Base-by-base conservation (phyloP, 768 basidiomycete genomes). In the Sistotremastrum niveocremeum region DNA sequence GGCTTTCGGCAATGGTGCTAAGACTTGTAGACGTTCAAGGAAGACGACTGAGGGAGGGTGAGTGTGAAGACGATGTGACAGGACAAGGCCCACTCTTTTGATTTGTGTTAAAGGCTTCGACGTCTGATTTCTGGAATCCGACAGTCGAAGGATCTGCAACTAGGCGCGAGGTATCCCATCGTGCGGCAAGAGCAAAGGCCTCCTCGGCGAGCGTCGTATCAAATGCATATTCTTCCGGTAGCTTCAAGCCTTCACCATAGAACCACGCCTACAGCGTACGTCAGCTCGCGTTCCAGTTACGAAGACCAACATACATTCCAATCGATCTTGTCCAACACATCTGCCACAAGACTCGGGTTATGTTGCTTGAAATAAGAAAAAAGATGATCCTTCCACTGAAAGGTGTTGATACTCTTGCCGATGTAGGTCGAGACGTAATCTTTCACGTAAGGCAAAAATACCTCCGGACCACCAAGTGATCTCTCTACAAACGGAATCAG, bases 371-470 rank as follows among this genome's bases (percentile, higher is more conserved):
- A 94, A 60, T 81, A 91, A 5, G 53, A 65, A 55, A 81, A 86
- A 8, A 94, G 63, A 56, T 93, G 84, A 0, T 67, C 65, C 55
- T 84, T 84, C 89, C 89, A 94, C 52, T 89, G 70, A 31, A 77
- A 67, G 0, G 88, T 90, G 8, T 81, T 81, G 58, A 91, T 88
- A 51, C 83, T 85, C 61, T 79, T 74, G 5, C 87, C 84, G 54
- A 76, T 79, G 62, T 82, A 94, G 0, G 81, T 85, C 44, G 71
- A 67, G 39, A 86, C 84, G 57, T 94, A 94, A 57, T 87, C 76
- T 51, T 72, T 76, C 44, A 85, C 74, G 56, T 93, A 93, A 1
- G 87, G 87, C 12, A 89, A 62, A 67, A 94, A 89, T 10, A 76
- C 73, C 40, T 91, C 78, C 45, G 88, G 65, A 3, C 87, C 87